These are phyloP conservation scores for Selaginella tamariscina DNA, from an alignment of 75 land plant species.

Conservation along the genomic window DNA sequence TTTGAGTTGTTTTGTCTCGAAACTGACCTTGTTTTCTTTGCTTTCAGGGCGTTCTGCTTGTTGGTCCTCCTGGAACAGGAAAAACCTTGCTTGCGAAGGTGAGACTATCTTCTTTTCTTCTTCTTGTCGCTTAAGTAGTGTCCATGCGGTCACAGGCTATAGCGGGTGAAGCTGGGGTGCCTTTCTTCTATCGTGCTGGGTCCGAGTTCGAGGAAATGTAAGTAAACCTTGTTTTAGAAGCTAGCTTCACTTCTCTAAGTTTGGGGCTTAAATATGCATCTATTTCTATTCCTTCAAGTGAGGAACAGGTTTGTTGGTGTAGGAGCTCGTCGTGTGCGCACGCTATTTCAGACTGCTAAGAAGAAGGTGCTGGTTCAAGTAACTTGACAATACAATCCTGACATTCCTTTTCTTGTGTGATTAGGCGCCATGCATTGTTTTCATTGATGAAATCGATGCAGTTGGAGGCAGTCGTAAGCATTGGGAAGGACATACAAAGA, in stretches of 20 bases:
- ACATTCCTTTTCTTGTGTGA: conserved; percentile 11
- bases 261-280: neutral
- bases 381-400: too few relatives aligned
- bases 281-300: neutral
- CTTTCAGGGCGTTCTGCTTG: conserved; percentile 86
- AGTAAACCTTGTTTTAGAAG: conserved; percentile 16
- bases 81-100: conserved; percentile 97
- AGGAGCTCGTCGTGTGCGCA: conserved; percentile 98
- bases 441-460: conserved; percentile 99
- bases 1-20: neutral
- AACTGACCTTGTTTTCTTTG: neutral
- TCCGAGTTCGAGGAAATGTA: conserved; percentile 99
- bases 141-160: conserved; percentile 57
- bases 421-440: conserved; percentile 98
- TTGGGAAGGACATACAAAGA: conserved; percentile 99
- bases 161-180: conserved; percentile 99
- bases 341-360: conserved; percentile 96
- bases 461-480: conserved; percentile 96
- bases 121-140: neutral
- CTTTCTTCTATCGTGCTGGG: conserved; percentile 96
- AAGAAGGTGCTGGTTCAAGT: too few relatives aligned
- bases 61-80: conserved; percentile 99
- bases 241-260: neutral
- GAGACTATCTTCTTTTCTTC: neutral
- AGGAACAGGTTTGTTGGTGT: conserved; percentile 96